A percentile compares a stretch with the other conserved stretches of the same genome.
These are phyloP conservation scores for Elaeagnus macrophylla DNA, from an alignment of 306 rosid species.

Conservation along the genomic window DNA sequence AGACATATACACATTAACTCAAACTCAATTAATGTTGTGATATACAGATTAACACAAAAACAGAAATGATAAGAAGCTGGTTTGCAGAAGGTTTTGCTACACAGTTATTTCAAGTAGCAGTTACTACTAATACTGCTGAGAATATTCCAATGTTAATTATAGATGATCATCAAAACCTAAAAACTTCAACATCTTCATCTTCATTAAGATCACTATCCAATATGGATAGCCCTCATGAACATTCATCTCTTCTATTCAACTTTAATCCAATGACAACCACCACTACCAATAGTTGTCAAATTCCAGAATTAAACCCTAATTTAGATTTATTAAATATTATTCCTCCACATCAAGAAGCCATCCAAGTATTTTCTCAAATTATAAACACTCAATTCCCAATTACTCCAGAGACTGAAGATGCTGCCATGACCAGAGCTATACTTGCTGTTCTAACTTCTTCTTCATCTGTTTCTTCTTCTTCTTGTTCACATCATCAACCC, in stretches of 20 bases:
- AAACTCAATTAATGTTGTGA: neutral
- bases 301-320: slow-evolving; percentile 1
- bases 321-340: slow-evolving; percentile 17
- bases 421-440: slow-evolving; percentile 52
- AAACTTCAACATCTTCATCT: slow-evolving; percentile 74
- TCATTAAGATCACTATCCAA: slow-evolving; percentile 70
- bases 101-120: slow-evolving; percentile 6
- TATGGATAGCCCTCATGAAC: slow-evolving; percentile 57
- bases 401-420: slow-evolving; percentile 36
- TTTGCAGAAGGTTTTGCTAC: slow-evolving; percentile 42
- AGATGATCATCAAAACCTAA: slow-evolving; percentile 43
- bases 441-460: slow-evolving; percentile 39
- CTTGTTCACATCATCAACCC: slow-evolving; percentile 17
- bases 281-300: neutral
- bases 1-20: neutral
- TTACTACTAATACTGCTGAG: neutral
- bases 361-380: slow-evolving; percentile 34
- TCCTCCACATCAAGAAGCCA: slow-evolving; percentile 33
- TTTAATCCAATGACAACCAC: slow-evolving; percentile 29
- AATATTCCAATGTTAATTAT: neutral
- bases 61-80: slow-evolving; percentile 43
- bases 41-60: slow-evolving; percentile 38
- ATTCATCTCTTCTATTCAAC: slow-evolving; percentile 53
- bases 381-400: slow-evolving; percentile 31
- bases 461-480: slow-evolving; percentile 17